These are phyloP conservation scores for Alternaria viburni DNA, from an alignment of 2,329 filamentous ascomycete species.

Conservation along the genomic window DNA sequence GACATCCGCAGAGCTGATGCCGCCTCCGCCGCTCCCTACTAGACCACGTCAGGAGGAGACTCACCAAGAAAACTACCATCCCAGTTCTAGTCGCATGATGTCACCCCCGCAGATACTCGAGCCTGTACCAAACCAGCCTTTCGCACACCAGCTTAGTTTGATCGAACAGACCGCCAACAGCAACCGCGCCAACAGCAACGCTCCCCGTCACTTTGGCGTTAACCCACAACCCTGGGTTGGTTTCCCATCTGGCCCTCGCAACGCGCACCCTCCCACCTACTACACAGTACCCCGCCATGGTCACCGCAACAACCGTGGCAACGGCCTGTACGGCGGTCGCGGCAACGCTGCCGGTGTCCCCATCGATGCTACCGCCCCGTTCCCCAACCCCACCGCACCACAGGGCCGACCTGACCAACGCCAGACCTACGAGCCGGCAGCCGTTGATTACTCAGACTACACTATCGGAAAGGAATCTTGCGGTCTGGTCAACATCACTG, in stretches of 20 bases:
- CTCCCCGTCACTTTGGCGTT: neutral
- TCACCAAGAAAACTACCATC: neutral
- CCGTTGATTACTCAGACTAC: neutral
- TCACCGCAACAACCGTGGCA: conserved; percentile 16
- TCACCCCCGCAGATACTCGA: neutral
- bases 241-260: conserved; percentile 1
- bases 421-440: neutral
- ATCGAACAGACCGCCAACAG: conserved; percentile 15
- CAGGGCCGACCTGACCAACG: conserved; percentile 19
- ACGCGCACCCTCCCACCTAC: neutral
- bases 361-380: conserved; percentile 38
- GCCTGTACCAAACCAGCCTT: neutral
- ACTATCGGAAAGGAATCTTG: conserved; percentile 7
- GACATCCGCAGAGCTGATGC: conserved; percentile 1
- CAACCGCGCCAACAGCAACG: conserved; percentile 5
- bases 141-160: conserved; percentile 21
- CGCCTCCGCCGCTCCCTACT: neutral
- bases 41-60: neutral
- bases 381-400: conserved; percentile 38
- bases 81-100: neutral
- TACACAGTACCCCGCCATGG: conserved; percentile 4
- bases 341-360: conserved; percentile 30
- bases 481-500: conserved; percentile 4
- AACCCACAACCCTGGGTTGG: conserved; percentile 19
- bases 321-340: conserved; percentile 30